Evolutionary conservation across 352 stramenopile species (phyloP).

Genomic region (Phytophthora colocasiae): DNA sequence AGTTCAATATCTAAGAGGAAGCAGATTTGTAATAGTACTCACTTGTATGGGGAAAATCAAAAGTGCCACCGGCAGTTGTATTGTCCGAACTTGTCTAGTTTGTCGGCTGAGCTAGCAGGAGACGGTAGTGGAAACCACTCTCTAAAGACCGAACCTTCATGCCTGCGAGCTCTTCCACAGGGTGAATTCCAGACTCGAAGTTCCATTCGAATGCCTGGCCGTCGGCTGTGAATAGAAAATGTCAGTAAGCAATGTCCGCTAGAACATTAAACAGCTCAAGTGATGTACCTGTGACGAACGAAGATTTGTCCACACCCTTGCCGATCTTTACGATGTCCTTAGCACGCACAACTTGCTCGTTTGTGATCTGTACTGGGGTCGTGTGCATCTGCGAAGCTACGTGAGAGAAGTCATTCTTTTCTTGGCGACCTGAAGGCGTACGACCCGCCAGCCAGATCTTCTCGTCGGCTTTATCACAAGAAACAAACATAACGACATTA

Average conservation of each 20-base stretch:
- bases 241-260: conserved; percentile 1
- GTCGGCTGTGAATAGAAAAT: conserved; percentile 38
- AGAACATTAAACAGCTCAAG: background rate
- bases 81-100: conserved; percentile 31
- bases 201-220: conserved; percentile 81
- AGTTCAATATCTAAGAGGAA: conserved; percentile 61
- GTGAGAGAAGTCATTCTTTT: conserved; percentile 60
- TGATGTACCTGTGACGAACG: conserved; percentile 65
- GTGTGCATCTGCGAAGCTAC: conserved; percentile 78
- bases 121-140: conserved; percentile 77
- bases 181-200: conserved; percentile 62
- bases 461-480: conserved; percentile 55
- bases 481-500: conserved; percentile 15
- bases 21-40: conserved; percentile 39
- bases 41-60: conserved; percentile 30
- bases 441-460: conserved; percentile 83
- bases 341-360: conserved; percentile 50
- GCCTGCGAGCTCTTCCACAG: conserved; percentile 43
- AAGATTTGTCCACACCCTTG: conserved; percentile 80
- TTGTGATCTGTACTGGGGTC: conserved; percentile 70
- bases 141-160: conserved; percentile 66
- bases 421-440: conserved; percentile 72
- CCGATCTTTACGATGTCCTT: conserved; percentile 67
- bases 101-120: conserved; percentile 56
- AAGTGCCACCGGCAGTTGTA: conserved; percentile 26